These are phyloP conservation scores for Cystoderma amianthinum DNA, from an alignment of 768 basidiomycete species.

Conservation along the genomic window DNA sequence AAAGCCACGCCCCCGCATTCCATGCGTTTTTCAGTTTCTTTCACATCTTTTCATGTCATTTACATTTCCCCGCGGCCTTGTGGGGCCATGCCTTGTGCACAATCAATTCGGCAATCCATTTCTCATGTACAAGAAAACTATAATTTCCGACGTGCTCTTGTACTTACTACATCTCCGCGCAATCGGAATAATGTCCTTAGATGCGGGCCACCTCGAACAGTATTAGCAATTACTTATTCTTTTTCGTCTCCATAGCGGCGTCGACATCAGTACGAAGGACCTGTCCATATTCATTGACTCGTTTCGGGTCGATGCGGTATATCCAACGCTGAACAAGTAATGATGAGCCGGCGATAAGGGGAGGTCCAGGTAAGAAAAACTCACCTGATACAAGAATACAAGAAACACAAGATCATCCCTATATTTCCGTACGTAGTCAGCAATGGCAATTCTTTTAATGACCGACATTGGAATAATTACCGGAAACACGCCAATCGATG, in stretches of 20 bases:
- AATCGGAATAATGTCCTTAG: slow-evolving; percentile 7
- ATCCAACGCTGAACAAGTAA: slow-evolving; percentile 84
- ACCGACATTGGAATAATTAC: slow-evolving; percentile 20
- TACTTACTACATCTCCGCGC: slow-evolving; percentile 15
- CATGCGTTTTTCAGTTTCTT: too few relatives aligned
- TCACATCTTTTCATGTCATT: too few relatives aligned
- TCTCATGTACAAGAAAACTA: slow-evolving; percentile 11
- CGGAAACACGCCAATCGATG: slow-evolving; percentile 87
- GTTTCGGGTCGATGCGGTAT: slow-evolving; percentile 91
- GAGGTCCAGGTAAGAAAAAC: slow-evolving; percentile 13
- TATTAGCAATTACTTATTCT: slow-evolving; percentile 32
- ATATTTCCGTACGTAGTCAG: slow-evolving; percentile 13
- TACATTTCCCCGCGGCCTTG: not conserved
- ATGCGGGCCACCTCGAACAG: not conserved
- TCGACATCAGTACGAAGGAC: slow-evolving; percentile 51
- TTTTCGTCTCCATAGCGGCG: slow-evolving; percentile 44
- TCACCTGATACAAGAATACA: slow-evolving; percentile 86
- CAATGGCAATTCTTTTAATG: slow-evolving; percentile 10
- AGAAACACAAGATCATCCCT: slow-evolving; percentile 88
- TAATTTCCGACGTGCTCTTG: slow-evolving; percentile 8
- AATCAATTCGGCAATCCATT: slow-evolving; percentile 9
- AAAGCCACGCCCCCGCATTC: too few relatives aligned
- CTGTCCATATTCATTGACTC: slow-evolving; percentile 96
- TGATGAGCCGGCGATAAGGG: not conserved
- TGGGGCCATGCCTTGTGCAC: not conserved